Conservation (phyloP, 1,139 yeast species). For the Geotrichum citri-aurantii region DNA sequence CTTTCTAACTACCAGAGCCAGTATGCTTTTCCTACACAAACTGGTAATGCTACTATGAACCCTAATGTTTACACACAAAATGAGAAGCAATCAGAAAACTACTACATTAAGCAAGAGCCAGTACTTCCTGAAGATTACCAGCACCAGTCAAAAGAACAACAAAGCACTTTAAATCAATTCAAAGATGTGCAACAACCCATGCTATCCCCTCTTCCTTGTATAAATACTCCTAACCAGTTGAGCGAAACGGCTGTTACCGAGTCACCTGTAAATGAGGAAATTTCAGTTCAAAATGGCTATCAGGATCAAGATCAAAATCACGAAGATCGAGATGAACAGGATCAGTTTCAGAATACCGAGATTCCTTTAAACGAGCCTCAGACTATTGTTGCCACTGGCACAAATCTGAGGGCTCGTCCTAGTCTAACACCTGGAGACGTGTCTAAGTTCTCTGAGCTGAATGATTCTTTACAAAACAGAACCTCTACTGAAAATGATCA, state of each 20-base stretch:
- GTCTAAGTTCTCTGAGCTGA: slow-evolving; percentile 21
- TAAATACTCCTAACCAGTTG: slow-evolving; percentile 1
- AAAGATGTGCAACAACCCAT: slow-evolving; percentile 1
- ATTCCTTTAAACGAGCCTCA: neutral
- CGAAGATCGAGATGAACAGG: neutral
- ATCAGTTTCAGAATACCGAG: neutral
- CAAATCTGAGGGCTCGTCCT: slow-evolving; percentile 31
- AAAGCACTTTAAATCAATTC: no score
- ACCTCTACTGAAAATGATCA: neutral
- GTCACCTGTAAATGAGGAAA: neutral
- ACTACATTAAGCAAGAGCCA: slow-evolving; percentile 9
- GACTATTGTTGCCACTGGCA: slow-evolving; percentile 12
- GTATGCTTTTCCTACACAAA: neutral
- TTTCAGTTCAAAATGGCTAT: neutral
- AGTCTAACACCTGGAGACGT: slow-evolving; percentile 34
- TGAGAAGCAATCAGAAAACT: neutral
- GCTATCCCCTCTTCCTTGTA: neutral
- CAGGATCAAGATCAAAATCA: neutral
- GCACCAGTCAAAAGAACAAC: neutral
- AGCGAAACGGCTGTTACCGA: neutral
- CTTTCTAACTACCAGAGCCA: neutral
- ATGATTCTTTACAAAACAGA: neutral
- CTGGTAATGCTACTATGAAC: slow-evolving; percentile 3
- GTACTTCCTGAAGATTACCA: neutral
- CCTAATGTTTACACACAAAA: neutral